Base-by-base conservation (phyloP, 176 grass and related monocot genomes). In the Avena eriantha region DNA sequence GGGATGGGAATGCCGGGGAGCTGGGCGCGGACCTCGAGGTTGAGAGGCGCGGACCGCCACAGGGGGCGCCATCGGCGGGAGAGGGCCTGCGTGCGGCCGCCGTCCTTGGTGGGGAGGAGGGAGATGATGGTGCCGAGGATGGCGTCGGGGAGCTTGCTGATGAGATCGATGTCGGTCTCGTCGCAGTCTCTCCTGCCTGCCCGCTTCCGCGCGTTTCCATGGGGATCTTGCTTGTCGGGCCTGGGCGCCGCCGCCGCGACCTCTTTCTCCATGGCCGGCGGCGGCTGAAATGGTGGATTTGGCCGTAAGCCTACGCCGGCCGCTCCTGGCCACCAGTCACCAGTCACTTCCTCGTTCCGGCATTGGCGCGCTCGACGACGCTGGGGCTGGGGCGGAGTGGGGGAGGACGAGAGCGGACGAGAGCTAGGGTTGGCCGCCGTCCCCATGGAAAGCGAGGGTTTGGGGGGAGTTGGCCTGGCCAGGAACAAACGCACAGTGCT, bases 201-300 rank as follows among this genome's bases (percentile, higher is more conserved):
- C 67, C 67, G 35, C 8, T 70, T 43, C 67, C 36, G 2, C 0
- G 68, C 68, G 18, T 10, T 71, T 43, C 68, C 35, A 41, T 11
- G 17, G 17, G 17, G 21, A 10, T 69, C 3, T 36, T 3, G 66
- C 34, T 21, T 16, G 3, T 41, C 18, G 17, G 8, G 67, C 16
- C 17, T 17, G 7, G 67, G 7, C 18, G 17, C 3, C 8, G 34
- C 34, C 33, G 66, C 33, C 35, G 9, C 9, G 10, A 11, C 34
- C 66, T 39, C 8, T 35, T 70, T 70, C 18, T n/a, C 68, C 68
- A 70, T 70, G 35, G 68, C 68, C 68, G 35, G 35, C 68, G 68
- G 68, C 35, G 8, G 34, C 5, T 35, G 3, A 69, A 10, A 69
- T 7, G 17, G 34, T 41, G 67, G 67, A 10, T 69, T 41, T 39